phyloP scores from a whole-genome alignment of 2,329 filamentous ascomycete genomes.

The Boeremia exigua region DNA sequence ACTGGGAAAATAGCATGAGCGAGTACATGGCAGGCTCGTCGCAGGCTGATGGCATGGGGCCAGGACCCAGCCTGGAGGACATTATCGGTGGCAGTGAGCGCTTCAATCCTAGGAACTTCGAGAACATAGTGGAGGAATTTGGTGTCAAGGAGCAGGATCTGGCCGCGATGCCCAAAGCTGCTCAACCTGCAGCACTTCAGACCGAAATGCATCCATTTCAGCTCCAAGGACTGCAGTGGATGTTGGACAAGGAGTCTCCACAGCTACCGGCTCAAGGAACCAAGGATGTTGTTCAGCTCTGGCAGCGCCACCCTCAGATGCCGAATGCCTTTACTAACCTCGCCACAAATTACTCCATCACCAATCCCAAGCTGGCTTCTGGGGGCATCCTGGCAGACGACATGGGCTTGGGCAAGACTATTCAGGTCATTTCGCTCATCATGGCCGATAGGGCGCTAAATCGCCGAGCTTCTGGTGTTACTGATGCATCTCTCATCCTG shows the following conservation, averaged over 20 bases:
- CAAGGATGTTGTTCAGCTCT: slow-evolving; percentile 74
- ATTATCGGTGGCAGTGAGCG: slow-evolving; percentile 70
- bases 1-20: slow-evolving; percentile 33
- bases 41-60: slow-evolving; percentile 33
- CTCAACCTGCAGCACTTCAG: slow-evolving; percentile 69
- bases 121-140: slow-evolving; percentile 71
- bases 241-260: slow-evolving; percentile 77
- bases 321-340: slow-evolving; percentile 66
- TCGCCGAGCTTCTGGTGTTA: slow-evolving; percentile 24
- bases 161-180: slow-evolving; percentile 72
- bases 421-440: slow-evolving; percentile 83
- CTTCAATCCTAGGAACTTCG: slow-evolving; percentile 70
- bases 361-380: slow-evolving; percentile 69
- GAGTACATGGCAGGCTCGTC: slow-evolving; percentile 37
- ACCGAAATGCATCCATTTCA: slow-evolving; percentile 81
- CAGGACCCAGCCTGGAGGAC: slow-evolving; percentile 63
- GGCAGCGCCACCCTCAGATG: slow-evolving; percentile 62
- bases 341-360: slow-evolving; percentile 71
- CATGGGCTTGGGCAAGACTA: slow-evolving; percentile 90
- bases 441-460: slow-evolving; percentile 58
- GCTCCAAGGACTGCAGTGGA: slow-evolving; percentile 77
- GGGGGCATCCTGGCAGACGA: slow-evolving; percentile 90
- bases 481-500: slow-evolving; percentile 74
- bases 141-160: slow-evolving; percentile 74
- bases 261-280: slow-evolving; percentile 65